Evolutionary conservation across 2,329 filamentous ascomycete species (phyloP).

Genomic region (Metarhizium album): DNA sequence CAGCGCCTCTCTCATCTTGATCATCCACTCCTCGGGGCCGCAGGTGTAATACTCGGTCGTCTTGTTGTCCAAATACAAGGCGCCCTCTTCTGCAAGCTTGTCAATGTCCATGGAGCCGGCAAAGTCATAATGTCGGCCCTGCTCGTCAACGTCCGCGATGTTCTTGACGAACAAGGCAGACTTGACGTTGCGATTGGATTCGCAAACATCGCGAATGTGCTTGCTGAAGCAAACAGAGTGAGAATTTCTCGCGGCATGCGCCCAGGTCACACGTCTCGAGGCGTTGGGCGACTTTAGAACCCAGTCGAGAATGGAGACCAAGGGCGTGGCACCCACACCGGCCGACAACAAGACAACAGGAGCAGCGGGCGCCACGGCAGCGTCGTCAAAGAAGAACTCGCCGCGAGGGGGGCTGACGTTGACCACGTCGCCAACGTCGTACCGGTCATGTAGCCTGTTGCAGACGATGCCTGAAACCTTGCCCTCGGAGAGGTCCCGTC

Average conservation of each 20-base stretch:
- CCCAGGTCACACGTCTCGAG: constrained; percentile 44
- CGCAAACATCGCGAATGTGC: constrained; percentile 33
- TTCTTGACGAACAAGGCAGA: constrained; percentile 40
- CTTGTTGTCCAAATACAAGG: constrained; percentile 41
- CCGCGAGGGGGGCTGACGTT: constrained; percentile 45
- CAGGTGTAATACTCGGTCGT: constrained; percentile 57
- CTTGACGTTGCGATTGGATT: constrained; percentile 17
- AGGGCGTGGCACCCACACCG: constrained; percentile 57
- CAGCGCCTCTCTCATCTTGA: constrained; percentile 39
- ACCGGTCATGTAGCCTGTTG: constrained; percentile 38
- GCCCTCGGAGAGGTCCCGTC: constrained; percentile 22
- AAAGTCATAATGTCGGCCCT: constrained; percentile 46
- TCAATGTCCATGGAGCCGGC: constrained; percentile 44
- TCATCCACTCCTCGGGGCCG: constrained; percentile 59
- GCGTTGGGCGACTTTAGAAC: constrained; percentile 24
- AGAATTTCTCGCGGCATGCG: constrained; percentile 47
- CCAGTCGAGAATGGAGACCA: constrained; percentile 54
- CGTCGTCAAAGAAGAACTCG: constrained; percentile 50
- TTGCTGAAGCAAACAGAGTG: constrained; percentile 43
- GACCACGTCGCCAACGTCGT: constrained; percentile 39
- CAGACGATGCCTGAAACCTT: constrained; percentile 38
- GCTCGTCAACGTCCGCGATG: constrained; percentile 27
- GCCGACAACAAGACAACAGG: constrained; percentile 57
- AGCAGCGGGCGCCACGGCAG: constrained; percentile 27
- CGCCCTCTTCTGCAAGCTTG: constrained; percentile 34